Evolutionary conservation across 2,329 filamentous ascomycete genomes (phyloP), one percentile per base, ranked within the genome.

Genomic region (Hortaea sp.): DNA sequence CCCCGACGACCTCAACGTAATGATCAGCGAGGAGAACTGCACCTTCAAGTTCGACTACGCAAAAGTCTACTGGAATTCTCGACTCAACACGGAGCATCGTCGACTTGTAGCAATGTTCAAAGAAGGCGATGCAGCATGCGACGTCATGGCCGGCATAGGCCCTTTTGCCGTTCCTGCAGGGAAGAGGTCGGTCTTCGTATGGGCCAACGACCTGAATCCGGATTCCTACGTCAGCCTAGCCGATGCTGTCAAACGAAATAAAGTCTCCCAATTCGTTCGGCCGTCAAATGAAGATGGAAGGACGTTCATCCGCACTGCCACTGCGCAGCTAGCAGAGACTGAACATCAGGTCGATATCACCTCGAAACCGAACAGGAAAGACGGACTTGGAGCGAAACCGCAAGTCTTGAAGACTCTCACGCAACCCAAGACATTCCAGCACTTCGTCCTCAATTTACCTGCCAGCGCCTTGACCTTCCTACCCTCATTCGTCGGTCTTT

Each of bases 371-470:
- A 27, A n/a, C 10, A 20, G 3, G 13, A 35, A 35, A n/a, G 32
- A 35, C 32, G 55, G 58, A 5, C 32, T 43, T 2, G 39, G 41
- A 7, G 50, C 54, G 29, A 62, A 63, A 9, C 57, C 57, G n/a
- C 50, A 57, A 28, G 59, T 68, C 40, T 44, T 68, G 31, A 63
- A 66, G 48, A 68, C 60, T 0, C 48, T 73, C 12, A 45, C 56
- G 7, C 73, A 88, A 40, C 90, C 90, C 2, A 75, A 75, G 2
- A 82, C 82, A 34, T 86, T 97, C 63, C 77, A 81, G n/a, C 92
- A 97, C 70, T 98, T 89, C 64, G 85, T 97, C 54, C 95, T 98
- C 87, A 98, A 98, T 67, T 82, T 98, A 11, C 92, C 92, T 0
- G 92, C 89, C 1, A 85, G 81, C 1, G 90, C 92, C 1, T 82